Evolutionary conservation across 2,329 filamentous ascomycete genomes (phyloP), one percentile per base, ranked within the genome.

Genomic region (Xylariaceae sp.): DNA sequence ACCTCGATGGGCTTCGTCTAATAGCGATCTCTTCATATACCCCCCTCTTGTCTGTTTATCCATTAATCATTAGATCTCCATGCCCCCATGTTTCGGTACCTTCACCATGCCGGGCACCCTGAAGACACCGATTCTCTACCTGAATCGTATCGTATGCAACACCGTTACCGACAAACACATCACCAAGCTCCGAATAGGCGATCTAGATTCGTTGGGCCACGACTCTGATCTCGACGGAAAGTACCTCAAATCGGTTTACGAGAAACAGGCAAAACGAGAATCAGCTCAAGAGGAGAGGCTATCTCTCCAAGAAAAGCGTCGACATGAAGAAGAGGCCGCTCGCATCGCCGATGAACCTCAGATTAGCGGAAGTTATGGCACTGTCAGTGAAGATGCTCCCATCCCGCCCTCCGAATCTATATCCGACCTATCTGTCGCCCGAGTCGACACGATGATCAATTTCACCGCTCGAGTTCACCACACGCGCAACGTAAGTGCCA

Each of bases 401-500:
- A 75, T 68, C 71, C 75, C 55, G 68, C 74, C 48, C 71, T 80
- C 61, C 1, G 57, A 62, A 39, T 55, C 55, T 0, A 60, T 68
- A 12, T 53, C 60, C 44, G 49, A 67, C 47, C 43, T 67, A 47
- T 49, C 64, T 44, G 35, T 86, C 19, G 73, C 77, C 11, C 72
- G 77, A 42, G 74, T 78, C 26, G 86, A 84, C 35, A 73, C 84
- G 62, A 74, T 80, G 59, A 76, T 90, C 48, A 72, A 74, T 53
- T 90, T 91, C 72, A 82, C 83, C 41, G 87, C 86, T 37, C 80
- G 89, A 35, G 76, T 94, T 26, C 87, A 92, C 70, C 89, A 91
- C 54, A 79, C 94, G 55, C 84, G 91, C 46, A 86, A 87, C 63
- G 80, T 96, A 74, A 92, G 89, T 67, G 80, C 88, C 63, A 86